Conservation (phyloP, 495 filamentous ascomycete genomes). For the Penicillium cataractarum region DNA sequence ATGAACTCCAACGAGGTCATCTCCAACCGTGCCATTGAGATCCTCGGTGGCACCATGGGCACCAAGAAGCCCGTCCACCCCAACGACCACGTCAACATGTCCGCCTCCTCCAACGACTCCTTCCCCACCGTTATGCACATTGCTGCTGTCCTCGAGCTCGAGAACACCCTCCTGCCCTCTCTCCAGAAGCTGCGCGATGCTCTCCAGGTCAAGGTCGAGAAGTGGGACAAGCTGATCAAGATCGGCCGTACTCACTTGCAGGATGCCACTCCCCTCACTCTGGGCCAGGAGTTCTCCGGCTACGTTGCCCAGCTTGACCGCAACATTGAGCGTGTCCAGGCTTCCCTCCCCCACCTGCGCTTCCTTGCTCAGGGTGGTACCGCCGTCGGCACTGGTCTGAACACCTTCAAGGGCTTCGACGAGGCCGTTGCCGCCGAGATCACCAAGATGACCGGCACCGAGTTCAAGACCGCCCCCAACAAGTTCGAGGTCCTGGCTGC, state of each 20-base stretch:
- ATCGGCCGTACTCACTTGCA: conserved; percentile 98
- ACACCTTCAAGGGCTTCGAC: conserved; percentile 95
- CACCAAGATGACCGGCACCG: conserved; percentile 83
- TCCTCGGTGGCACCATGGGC: conserved; percentile 90
- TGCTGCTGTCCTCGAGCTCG: conserved; percentile 91
- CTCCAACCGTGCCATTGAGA: conserved; percentile 98
- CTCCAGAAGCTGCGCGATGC: conserved; percentile 79
- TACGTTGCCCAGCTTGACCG: conserved; percentile 93
- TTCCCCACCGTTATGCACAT: conserved; percentile 99
- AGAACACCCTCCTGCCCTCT: conserved; percentile 80
- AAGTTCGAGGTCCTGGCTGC: conserved; percentile 99
- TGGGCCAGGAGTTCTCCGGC: conserved; percentile 97
- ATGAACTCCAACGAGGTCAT: conserved; percentile 99
- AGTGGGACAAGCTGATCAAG: conserved; percentile 93
- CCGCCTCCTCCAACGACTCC: conserved; percentile 97
- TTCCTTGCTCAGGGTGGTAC: conserved; percentile 95
- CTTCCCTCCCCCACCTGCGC: conserved; percentile 78
- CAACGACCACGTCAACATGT: conserved; percentile 99
- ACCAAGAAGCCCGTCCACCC: conserved; percentile 98
- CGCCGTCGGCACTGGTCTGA: conserved; percentile 95
- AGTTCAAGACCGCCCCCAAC: conserved; percentile 97
- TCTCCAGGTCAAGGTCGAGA: conserved; percentile 85
- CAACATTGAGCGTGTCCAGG: conserved; percentile 85
- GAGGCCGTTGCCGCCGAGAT: conserved; percentile 90
- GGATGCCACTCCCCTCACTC: conserved; percentile 93